These are phyloP conservation scores for Globisporangium spinosum DNA, from an alignment of 352 stramenopile genomes.

Conservation along the genomic window DNA sequence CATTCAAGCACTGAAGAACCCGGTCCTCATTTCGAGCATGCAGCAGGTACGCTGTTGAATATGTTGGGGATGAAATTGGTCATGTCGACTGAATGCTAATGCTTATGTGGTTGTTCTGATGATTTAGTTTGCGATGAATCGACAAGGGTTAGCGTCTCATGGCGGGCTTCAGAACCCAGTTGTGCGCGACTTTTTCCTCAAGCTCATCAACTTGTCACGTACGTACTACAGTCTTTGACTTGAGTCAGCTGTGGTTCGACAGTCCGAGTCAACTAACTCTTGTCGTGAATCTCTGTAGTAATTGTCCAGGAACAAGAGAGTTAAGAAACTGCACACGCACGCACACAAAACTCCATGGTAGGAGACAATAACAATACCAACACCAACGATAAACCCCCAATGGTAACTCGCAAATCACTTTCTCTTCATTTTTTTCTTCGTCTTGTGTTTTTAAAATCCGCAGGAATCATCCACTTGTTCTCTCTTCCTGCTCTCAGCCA, in stretches of 20 bases:
- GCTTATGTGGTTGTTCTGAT: constrained; percentile 1
- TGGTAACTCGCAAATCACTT: constrained; percentile 24
- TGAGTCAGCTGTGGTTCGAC: not conserved
- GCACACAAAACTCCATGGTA: not conserved
- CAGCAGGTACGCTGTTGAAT: constrained; percentile 42
- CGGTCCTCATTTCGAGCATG: constrained; percentile 48
- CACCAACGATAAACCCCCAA: not conserved
- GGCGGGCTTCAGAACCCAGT: constrained; percentile 29
- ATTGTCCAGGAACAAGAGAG: constrained; percentile 16
- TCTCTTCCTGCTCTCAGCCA: constrained; percentile 9
- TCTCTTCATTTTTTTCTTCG: constrained; percentile 32
- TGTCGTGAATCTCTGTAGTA: constrained; percentile 6
- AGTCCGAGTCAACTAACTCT: not conserved
- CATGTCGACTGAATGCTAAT: not conserved
- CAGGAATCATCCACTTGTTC: constrained; percentile 7
- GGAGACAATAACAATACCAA: constrained; percentile 2
- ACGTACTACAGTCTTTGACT: constrained; percentile 6
- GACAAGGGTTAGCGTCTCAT: constrained; percentile 34
- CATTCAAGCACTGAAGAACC: constrained; percentile 43
- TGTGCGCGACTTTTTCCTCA: constrained; percentile 58
- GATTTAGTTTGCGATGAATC: constrained; percentile 53
- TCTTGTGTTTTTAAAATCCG: constrained; percentile 12
- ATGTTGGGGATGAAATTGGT: not conserved
- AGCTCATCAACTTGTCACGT: constrained; percentile 64
- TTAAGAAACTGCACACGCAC: not conserved